Evolutionary conservation across 140 eudicot genomes (phyloP), one percentile per base, ranked within the genome.

Genomic region (Stevia rebaudiana): DNA sequence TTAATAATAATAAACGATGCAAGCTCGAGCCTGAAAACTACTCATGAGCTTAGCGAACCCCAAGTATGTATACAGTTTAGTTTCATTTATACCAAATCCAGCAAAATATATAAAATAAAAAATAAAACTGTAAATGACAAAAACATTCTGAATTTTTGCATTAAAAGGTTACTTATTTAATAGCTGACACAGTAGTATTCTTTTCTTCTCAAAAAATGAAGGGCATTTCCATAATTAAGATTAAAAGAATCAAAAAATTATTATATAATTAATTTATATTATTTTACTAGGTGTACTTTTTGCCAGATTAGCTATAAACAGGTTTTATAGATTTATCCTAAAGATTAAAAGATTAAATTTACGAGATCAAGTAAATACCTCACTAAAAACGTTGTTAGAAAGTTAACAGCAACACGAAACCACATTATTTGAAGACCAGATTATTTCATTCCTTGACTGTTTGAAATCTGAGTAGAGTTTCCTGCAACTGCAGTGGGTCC

Each of bases 401-500:
- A 28, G 33, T 43, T 40, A 69, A 47, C 62, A 51, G 2, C 10
- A 50, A 30, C 21, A 40, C 12, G 0, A 58, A 68, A 54, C 33
- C 65, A 63, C 62, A 25, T 56, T 7, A 11, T 36, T 39, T 11
- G 37, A 21, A 42, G 40, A 33, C 61, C 15, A 10, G 11, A 25
- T 69, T 51, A 85, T 68, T 85, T 80, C 75, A 78, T 73, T 63
- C 72, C 81, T 60, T 50, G 76, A 49, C 71, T 78, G 47, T 61
- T 61, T 63, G 86, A 71, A 63, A 72, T 35, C 77, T 69, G 92
- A 68, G 72, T 63, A 5, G 91, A 40, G 78, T 54, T 77, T 59
- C 80, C 86, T 10, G 80, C 78, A 51, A 57, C 58, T 41, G 68
- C 48, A 36, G 78, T 50, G 5, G 83, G 77, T 30, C 42, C 68